Evolutionary conservation across 2,329 filamentous ascomycete genomes (phyloP).

Genomic region (Xylariaceae sp.): DNA sequence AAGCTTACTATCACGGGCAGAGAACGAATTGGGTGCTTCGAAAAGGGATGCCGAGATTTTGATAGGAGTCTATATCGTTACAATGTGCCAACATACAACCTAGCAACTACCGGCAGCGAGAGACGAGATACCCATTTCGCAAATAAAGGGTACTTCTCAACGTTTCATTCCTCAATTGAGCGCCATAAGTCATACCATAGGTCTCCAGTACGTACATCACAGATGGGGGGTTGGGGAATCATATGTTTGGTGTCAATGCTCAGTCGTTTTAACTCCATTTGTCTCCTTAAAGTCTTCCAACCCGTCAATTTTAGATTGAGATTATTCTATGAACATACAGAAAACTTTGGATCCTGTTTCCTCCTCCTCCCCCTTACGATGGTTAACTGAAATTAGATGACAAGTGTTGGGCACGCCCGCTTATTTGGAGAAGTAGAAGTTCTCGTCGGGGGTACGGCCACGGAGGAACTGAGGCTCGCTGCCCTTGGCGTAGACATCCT

Average conservation of each 20-base stretch:
- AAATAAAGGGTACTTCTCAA: not conserved
- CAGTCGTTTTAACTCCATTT: slow-evolving; percentile 17
- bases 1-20: too few relatives aligned
- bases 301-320: slow-evolving; percentile 16
- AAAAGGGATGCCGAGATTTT: too few relatives aligned
- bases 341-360: slow-evolving; percentile 5
- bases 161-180: not conserved
- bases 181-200: not conserved
- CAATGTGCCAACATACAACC: too few relatives aligned
- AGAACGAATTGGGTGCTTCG: too few relatives aligned
- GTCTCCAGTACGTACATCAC: too few relatives aligned
- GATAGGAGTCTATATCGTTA: too few relatives aligned
- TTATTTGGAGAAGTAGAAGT: slow-evolving; percentile 69
- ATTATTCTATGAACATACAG: slow-evolving; percentile 23
- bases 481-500: slow-evolving; percentile 92
- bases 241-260: slow-evolving; percentile 5
- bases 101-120: too few relatives aligned
- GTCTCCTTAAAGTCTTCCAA: slow-evolving; percentile 9
- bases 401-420: not conserved
- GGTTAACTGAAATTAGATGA: not conserved
- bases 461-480: slow-evolving; percentile 84
- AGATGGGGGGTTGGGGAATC: not conserved
- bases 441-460: slow-evolving; percentile 82
- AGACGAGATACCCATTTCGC: too few relatives aligned
- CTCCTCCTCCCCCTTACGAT: slow-evolving; percentile 9